Base-by-base conservation (phyloP, 768 basidiomycete genomes). In the Astraeus odoratus region DNA sequence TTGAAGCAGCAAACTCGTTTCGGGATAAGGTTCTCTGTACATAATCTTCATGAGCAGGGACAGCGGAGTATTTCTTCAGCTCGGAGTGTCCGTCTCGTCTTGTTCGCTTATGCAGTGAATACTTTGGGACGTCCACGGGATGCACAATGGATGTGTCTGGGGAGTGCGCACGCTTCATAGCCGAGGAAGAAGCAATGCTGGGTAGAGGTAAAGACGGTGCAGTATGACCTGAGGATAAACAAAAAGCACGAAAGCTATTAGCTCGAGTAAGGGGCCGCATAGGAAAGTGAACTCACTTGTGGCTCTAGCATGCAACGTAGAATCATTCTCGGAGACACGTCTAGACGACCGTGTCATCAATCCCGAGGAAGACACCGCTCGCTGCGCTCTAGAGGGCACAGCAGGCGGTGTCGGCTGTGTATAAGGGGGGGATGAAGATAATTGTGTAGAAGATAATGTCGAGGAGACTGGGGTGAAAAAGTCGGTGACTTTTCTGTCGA, bases 381-480 rank as follows among this genome's bases (percentile, higher is more conserved):
- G 51, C 13, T n/a, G 51, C 44, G 30, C 47, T 33, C 25, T 59
- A 1, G 51, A 52, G 22, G 49, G 45, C 40, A 44, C 26, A 16
- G 22, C 12, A 7, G 23, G 23, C 10, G 18, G 6, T 23, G 37
- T 15, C 22, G 37, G 15, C 5, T 2, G 30, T 12, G 4, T n/a
- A 7, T 20, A 15, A 8, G 46, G 35, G n/a, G 29, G 30, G 48
- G 50, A 60, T 13, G 48, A 54, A 43, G 49, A 39, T n/a, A n/a
- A n/a, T n/a, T n/a, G n/a, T n/a, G n/a, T n/a, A n/a, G n/a, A n/a
- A n/a, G n/a, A n/a, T n/a, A n/a, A n/a, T 23, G 53, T 46, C 27
- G 60, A 55, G 1, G 56, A 48, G 52, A 51, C 67, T 33, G 65
- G 68, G 29, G 58, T 23, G 45, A 78, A 78, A 52, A 74, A 80